A percentile compares a stretch with the other conserved stretches of the same genome.
Evolutionary conservation across 306 rosid genomes (phyloP).

Genomic region (Cucurbita moschata): DNA sequence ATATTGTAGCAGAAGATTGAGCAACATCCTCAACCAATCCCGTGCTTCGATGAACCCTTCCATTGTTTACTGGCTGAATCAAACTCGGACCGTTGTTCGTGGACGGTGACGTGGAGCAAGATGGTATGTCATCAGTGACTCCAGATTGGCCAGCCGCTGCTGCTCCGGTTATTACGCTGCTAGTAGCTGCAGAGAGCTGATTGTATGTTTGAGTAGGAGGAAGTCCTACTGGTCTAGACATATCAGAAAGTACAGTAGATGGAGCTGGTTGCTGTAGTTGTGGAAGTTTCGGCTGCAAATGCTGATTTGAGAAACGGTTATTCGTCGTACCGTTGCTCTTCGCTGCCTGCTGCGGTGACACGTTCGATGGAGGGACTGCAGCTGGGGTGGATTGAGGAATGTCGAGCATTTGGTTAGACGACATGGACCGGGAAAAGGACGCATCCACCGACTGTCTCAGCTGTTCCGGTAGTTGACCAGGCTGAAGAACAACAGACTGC

Average conservation of each 20-base stretch:
- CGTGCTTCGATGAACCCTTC: slow-evolving; percentile 31
- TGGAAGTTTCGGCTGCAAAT: slow-evolving; percentile 54
- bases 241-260: slow-evolving; percentile 34
- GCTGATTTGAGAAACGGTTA: slow-evolving; percentile 35
- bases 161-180: slow-evolving; percentile 34
- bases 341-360: slow-evolving; percentile 35
- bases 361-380: slow-evolving; percentile 31
- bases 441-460: slow-evolving; percentile 52
- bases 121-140: slow-evolving; percentile 71
- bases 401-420: slow-evolving; percentile 41
- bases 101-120: slow-evolving; percentile 93
- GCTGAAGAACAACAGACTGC: slow-evolving; percentile 54
- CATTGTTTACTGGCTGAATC: slow-evolving; percentile 37
- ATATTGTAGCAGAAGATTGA: slow-evolving; percentile 55
- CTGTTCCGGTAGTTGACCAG: slow-evolving; percentile 54
- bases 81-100: slow-evolving; percentile 52
- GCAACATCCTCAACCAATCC: slow-evolving; percentile 53
- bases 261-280: slow-evolving; percentile 57
- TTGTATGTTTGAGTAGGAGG: slow-evolving; percentile 25
- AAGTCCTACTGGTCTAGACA: slow-evolving; percentile 36
- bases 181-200: slow-evolving; percentile 36
- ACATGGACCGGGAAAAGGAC: slow-evolving; percentile 34
- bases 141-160: slow-evolving; percentile 61
- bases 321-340: slow-evolving; percentile 22
- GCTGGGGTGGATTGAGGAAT: slow-evolving; percentile 30